Conservation (phyloP, 129 eudicot species). For the Flaveria bidentis region DNA sequence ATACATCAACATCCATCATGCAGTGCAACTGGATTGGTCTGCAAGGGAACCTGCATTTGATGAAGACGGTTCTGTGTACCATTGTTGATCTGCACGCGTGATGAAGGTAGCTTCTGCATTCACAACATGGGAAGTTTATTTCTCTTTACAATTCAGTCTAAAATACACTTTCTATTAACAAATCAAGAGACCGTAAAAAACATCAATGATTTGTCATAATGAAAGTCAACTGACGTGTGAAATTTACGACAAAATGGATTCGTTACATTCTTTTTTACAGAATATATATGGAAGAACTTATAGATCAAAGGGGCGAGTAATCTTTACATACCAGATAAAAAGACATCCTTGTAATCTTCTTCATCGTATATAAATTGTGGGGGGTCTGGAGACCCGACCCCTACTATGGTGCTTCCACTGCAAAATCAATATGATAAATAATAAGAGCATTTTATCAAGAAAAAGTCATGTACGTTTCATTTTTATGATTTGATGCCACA, state of each 20-base stretch:
- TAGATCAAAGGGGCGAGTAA: conserved; percentile 2
- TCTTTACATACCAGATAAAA: conserved; percentile 64
- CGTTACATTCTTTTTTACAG: background rate
- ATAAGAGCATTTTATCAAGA: background rate
- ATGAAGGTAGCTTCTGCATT: conserved; percentile 91
- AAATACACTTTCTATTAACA: background rate
- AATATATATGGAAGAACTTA: background rate
- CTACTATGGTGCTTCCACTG: conserved; percentile 99
- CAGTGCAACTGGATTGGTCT: conserved; percentile 34
- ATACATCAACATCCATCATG: conserved; percentile 20
- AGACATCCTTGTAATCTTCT: conserved; percentile 90
- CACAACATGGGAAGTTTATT: background rate
- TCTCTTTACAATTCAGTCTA: background rate
- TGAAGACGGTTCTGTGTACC: conserved; percentile 74
- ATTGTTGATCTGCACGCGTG: conserved; percentile 61
- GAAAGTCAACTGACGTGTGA: background rate
- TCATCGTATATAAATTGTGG: conserved; percentile 93
- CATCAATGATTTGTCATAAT: background rate
- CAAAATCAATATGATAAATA: conserved; percentile 21
- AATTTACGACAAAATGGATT: background rate
- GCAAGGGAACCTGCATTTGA: conserved; percentile 29
- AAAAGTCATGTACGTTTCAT: background rate
- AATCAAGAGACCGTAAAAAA: background rate
- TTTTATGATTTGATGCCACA: background rate
- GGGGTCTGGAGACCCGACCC: conserved; percentile 94